These are phyloP conservation scores for Cutaneotrichosporon sp. DNA, from an alignment of 1,284 basidiomycete genomes.

Conservation along the genomic window DNA sequence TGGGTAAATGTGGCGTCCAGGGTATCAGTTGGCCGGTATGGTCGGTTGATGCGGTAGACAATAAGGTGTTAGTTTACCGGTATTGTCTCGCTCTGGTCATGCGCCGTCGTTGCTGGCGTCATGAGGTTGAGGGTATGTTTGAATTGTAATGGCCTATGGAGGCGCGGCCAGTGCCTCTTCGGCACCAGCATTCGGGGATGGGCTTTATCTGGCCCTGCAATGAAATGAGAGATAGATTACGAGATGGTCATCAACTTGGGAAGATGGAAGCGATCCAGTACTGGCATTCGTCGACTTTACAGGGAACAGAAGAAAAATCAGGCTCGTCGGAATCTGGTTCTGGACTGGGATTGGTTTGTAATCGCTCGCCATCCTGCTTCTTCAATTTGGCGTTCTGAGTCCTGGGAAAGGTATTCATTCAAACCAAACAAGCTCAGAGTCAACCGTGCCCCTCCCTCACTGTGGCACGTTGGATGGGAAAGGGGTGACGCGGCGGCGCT, in stretches of 20 bases:
- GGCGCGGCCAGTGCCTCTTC: neutral
- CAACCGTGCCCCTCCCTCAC: no score
- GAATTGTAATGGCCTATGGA: neutral
- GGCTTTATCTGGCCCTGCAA: neutral
- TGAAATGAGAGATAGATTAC: neutral
- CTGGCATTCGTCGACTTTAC: no score
- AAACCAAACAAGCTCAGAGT: no score
- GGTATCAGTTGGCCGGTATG: neutral
- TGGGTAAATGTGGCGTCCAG: neutral
- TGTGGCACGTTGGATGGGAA: conserved; percentile 6
- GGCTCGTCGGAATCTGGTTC: no score
- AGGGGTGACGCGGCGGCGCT: neutral
- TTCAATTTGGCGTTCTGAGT: no score
- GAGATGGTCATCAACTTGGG: neutral
- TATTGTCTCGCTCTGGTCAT: neutral
- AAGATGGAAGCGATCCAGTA: no score
- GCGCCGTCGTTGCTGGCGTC: neutral
- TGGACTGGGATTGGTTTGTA: no score
- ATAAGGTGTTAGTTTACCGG: no score
- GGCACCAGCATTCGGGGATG: neutral
- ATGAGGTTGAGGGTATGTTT: neutral
- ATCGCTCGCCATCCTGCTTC: no score
- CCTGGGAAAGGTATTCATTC: no score
- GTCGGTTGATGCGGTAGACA: neutral
- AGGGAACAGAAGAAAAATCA: no score